These are phyloP conservation scores for Anisodus tanguticus DNA, from an alignment of 257 asterid species.

Conservation along the genomic window DNA sequence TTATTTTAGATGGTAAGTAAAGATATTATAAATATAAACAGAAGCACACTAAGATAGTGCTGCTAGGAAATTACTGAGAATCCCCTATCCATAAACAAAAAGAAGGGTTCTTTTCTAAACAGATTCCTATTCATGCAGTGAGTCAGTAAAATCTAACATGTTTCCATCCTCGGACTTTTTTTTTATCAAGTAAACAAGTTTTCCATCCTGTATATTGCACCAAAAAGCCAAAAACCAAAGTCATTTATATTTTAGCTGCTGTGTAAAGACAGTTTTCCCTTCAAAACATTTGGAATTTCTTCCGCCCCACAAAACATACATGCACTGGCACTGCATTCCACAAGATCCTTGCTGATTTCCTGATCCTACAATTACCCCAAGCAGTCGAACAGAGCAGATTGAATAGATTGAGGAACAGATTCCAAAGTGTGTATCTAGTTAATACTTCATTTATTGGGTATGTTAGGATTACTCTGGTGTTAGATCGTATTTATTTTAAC, in stretches of 20 bases:
- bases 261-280: neutral
- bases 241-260: neutral
- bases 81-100: neutral
- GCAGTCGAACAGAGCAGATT: conserved; percentile 13
- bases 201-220: neutral
- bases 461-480: neutral
- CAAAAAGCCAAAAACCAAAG: neutral
- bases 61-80: neutral
- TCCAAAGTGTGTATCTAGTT: neutral
- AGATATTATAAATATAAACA: neutral
- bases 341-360: conserved; percentile 12
- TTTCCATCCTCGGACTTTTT: neutral
- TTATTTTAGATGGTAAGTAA: neutral
- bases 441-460: neutral
- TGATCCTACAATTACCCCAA: conserved; percentile 18
- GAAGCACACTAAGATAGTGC: neutral
- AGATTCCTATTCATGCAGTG: neutral
- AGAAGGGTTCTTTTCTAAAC: neutral
- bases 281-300: neutral
- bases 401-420: neutral
- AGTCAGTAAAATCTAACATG: conserved; percentile 9
- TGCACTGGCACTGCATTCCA: neutral
- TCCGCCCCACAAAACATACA: neutral
- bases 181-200: neutral
- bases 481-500: neutral